A percentile compares a stretch with the other conserved stretches of the same genome.
Conservation (phyloP, 768 basidiomycete genomes). For the Psilocybe cubensis region DNA sequence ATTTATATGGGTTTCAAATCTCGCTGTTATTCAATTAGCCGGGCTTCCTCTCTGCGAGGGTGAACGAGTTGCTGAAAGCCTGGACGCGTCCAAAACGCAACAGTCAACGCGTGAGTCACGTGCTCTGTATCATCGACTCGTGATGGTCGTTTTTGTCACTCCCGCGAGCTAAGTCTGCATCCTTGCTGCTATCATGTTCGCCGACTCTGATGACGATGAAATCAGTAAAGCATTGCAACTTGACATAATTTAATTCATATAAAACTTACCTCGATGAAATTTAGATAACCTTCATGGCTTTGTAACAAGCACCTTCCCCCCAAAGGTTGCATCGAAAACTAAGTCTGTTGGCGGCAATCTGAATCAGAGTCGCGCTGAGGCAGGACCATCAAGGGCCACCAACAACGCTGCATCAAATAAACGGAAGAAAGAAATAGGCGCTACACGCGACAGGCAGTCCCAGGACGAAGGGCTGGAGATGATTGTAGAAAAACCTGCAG, state of each 20-base stretch:
- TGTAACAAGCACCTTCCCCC: too few species aligned
- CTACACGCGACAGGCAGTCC: constrained; percentile 3
- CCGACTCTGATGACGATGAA: constrained; percentile 20
- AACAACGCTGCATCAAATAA: constrained; percentile 1
- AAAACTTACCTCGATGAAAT: background rate
- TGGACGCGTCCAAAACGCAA: constrained; percentile 8
- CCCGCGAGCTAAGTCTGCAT: too few species aligned
- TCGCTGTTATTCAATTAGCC: too few species aligned
- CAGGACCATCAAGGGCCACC: constrained; percentile 18
- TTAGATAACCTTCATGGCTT: too few species aligned
- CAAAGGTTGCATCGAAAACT: background rate
- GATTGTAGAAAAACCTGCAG: background rate
- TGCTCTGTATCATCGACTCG: constrained; percentile 17
- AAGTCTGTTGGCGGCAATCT: constrained; percentile 12
- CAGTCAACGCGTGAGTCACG: too few species aligned
- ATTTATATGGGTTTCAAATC: too few species aligned
- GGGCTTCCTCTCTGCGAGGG: background rate
- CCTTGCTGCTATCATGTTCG: constrained; percentile 22
- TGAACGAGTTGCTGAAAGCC: background rate
- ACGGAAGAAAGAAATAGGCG: constrained; percentile 4
- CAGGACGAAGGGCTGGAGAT: constrained; percentile 17
- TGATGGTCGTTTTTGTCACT: constrained; percentile 22
- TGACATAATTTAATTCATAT: background rate
- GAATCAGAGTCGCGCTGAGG: constrained; percentile 14
- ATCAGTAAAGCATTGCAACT: constrained; percentile 10